phyloP scores from a whole-genome alignment of 2,329 filamentous ascomycete genomes.

The Huntiella bhutanensis region DNA sequence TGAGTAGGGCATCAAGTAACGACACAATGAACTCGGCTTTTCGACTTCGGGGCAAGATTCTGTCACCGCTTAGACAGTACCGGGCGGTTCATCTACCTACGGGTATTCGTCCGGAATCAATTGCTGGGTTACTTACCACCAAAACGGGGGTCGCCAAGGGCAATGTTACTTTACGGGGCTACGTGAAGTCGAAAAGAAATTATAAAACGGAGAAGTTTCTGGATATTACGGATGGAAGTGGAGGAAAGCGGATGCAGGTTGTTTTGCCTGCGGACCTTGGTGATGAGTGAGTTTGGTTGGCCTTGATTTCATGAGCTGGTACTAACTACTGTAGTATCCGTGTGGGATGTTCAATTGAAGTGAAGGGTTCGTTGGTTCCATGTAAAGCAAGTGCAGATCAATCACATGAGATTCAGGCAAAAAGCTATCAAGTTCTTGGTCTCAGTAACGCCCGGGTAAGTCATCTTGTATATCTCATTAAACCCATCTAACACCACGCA shows the following conservation, averaged over 20 bases:
- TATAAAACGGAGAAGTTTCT: slow-evolving; percentile 75
- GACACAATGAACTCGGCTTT: too few species aligned
- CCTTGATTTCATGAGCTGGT: background rate
- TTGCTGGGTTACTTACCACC: too few species aligned
- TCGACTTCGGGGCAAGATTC: too few species aligned
- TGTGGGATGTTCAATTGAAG: slow-evolving; percentile 60
- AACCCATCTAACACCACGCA: slow-evolving; percentile 20
- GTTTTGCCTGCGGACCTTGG: slow-evolving; percentile 55
- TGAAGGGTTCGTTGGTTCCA: slow-evolving; percentile 59
- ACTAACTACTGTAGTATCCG: slow-evolving; percentile 39
- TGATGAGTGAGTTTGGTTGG: slow-evolving; percentile 38
- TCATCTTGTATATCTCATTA: slow-evolving; percentile 10
- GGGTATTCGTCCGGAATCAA: too few species aligned
- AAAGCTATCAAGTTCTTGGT: slow-evolving; percentile 50
- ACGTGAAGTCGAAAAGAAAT: slow-evolving; percentile 65
- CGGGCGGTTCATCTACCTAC: too few species aligned
- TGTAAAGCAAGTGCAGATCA: slow-evolving; percentile 48
- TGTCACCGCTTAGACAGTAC: too few species aligned
- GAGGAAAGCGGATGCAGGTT: slow-evolving; percentile 58
- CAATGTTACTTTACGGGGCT: slow-evolving; percentile 28
- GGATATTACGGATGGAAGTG: slow-evolving; percentile 73
- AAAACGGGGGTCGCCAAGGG: too few species aligned
- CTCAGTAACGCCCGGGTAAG: slow-evolving; percentile 61
- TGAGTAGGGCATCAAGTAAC: too few species aligned
- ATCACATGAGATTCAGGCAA: slow-evolving; percentile 58